These are phyloP conservation scores for Fusarium tuaranense DNA, from an alignment of 2,329 filamentous ascomycete species.

Conservation along the genomic window DNA sequence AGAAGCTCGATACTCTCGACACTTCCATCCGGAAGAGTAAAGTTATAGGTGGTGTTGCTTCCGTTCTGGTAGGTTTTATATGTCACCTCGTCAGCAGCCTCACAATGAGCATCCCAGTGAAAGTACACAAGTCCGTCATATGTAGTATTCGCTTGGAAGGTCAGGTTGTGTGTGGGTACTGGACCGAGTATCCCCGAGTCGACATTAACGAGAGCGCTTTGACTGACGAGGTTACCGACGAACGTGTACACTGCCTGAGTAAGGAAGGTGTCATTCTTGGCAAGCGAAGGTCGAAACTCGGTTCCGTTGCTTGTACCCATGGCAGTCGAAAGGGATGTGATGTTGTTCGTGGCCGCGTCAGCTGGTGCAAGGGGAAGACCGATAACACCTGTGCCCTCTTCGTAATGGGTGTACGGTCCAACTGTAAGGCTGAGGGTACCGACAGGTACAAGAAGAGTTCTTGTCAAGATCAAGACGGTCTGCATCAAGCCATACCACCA, in stretches of 20 bases:
- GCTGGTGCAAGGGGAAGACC: conserved; percentile 24
- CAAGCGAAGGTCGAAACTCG: conserved; percentile 19
- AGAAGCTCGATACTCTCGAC: conserved; percentile 28
- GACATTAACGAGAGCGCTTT: conserved; percentile 34
- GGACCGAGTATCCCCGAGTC: conserved; percentile 32
- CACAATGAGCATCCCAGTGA: conserved; percentile 32
- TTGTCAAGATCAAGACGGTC: conserved; percentile 19
- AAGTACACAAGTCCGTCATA: conserved; percentile 35
- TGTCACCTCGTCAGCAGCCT: conserved; percentile 31
- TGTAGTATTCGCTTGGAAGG: conserved; percentile 30
- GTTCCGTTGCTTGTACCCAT: conserved; percentile 16
- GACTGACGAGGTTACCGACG: conserved; percentile 34
- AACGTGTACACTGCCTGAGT: conserved; percentile 34
- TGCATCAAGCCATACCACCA: conserved; percentile 42
- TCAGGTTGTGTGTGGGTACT: conserved; percentile 34
- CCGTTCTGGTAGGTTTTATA: conserved; percentile 21
- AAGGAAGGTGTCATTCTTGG: conserved; percentile 29
- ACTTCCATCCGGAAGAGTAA: conserved; percentile 26
- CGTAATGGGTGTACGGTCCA: conserved; percentile 25
- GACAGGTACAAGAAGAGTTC: conserved; percentile 30
- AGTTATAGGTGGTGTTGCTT: conserved; percentile 33
- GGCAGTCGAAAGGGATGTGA: conserved; percentile 21
- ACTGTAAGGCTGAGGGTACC: conserved; percentile 32
- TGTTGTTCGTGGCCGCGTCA: conserved; percentile 9
- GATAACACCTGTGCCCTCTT: conserved; percentile 23